A percentile compares a stretch with the other conserved stretches of the same genome.
Conservation (phyloP, 164 flowering plant species). For the Nelumbo lutea region DNA sequence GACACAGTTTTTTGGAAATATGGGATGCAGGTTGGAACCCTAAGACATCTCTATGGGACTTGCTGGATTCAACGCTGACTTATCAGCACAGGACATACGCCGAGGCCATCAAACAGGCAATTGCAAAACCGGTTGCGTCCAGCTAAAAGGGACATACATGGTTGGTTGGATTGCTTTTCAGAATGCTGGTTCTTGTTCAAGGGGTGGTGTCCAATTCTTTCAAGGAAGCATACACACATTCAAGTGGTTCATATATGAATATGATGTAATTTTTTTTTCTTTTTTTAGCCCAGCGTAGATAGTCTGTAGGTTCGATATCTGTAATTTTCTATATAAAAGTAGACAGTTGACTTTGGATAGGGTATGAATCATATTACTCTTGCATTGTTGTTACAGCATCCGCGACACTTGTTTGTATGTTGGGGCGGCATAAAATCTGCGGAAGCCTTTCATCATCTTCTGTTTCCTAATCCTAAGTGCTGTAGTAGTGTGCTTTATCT, state of each 20-base stretch:
- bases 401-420: too few relatives aligned
- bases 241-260: not conserved
- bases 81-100: constrained; percentile 96
- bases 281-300: not conserved
- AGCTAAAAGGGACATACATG: not conserved
- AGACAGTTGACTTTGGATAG: too few relatives aligned
- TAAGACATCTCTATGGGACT: constrained; percentile 93
- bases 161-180: not conserved
- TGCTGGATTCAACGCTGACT: constrained; percentile 91
- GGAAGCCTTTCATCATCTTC: too few relatives aligned
- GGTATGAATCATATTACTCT: too few relatives aligned
- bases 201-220: not conserved
- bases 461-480: too few relatives aligned
- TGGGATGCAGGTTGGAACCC: constrained; percentile 81
- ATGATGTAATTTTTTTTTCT: not conserved
- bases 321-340: too few relatives aligned
- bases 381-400: too few relatives aligned
- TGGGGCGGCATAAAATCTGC: too few relatives aligned
- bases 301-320: too few relatives aligned
- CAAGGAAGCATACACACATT: not conserved
- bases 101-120: constrained; percentile 75
- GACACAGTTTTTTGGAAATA: not conserved
- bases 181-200: not conserved
- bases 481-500: too few relatives aligned
- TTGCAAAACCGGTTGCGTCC: constrained; percentile 59